Evolutionary conservation across 2,329 filamentous ascomycete genomes (phyloP), one percentile per base, ranked within the genome.

Genomic region (Cyclaneusma minus): DNA sequence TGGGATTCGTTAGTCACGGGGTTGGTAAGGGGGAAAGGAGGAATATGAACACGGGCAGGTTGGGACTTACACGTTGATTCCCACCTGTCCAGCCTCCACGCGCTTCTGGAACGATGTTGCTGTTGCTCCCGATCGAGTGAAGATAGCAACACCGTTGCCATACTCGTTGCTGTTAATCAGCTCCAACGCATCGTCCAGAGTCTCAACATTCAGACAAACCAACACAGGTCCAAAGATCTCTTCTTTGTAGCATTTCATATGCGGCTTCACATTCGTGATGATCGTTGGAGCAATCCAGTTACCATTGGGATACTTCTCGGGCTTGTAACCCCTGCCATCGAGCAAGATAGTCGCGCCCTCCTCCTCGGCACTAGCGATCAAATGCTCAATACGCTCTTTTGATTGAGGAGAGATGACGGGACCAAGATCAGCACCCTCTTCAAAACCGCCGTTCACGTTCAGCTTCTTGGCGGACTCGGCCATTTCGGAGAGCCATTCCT

Each of bases 171-270:
- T 61, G 58, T 89, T 89, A 60, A 89, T 85, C 36, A 85, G 58
- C 16, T 78, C 68, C 41, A 89, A 74, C 19, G 80, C 81, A 28
- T 83, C 78, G 45, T 85, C 77, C 29, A 87, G 65, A 5, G 77
- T 82, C 21, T 75, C 68, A 11, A 78, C 76, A 43, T 81, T 80
- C 35, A 89, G 58, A 56, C 78, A 84, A 30, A 89, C 78, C 11
- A 89, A 64, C 7, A 89, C 81, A 2, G 81, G 81, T 2, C 81
- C 81, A 38, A 89, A 89, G 45, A 89, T 83, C 54, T 89, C 81
- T 52, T 89, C 75, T 33, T 56, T 69, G 60, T 89, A 89, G 63
- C 82, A 89, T 39, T 64, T 67, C 82, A 89, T 89, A 37, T 78
- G 62, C 4, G 72, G 65, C 30, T 73, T 85, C 13, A 89, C 81